Evolutionary conservation across 1,139 yeast genomes (phyloP), one percentile per base, ranked within the genome.

Genomic region (Yamadazyma dushanensis): DNA sequence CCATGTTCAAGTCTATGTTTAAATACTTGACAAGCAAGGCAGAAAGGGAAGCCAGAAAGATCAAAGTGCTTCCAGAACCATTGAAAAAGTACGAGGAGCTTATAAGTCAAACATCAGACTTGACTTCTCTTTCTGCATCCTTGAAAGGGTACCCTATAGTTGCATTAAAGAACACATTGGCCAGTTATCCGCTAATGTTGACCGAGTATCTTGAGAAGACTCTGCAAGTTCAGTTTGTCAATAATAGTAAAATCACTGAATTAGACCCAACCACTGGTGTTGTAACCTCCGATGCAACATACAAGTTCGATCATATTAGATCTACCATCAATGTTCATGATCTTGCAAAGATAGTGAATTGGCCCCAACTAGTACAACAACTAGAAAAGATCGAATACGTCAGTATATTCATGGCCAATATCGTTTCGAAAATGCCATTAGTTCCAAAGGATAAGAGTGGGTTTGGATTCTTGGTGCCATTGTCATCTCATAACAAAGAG

Each of bases 391-490:
- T 79, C 15, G 62, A 70, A 13, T 76, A 80, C 33, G 74, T 77
- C 3, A 71, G 76, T 36, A 76, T 86, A 16, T 66, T 75, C 29
- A 63, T 86, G 45, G 81, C 78, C 19, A 86, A 86, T 49, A 63
- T 81, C 5, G 81, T 72, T 50, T 47, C 66, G 3, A 52, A 51
- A 13, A 44, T 41, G 4, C 36, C 45, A 1, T 47, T 70, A 24
- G 65, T 79, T 27, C 82, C 82, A 1, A 61, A 60, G 24, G 62
- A 63, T 29, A 57, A 63, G 14, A 55, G 72, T 34, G 96, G 97
- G 33, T 92, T 92, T 67, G 98, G 98, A 2, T 88, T 85, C 50
- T 70, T 92, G 37, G 86, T 88, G 3, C 98, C 98, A 1, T 56
- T 56, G 34, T 26, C 71, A 61, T 53, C 61, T 61, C 48, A 56